Base-by-base conservation (phyloP, 805 yeast genomes). In the Metschnikowia kunwiensis region DNA sequence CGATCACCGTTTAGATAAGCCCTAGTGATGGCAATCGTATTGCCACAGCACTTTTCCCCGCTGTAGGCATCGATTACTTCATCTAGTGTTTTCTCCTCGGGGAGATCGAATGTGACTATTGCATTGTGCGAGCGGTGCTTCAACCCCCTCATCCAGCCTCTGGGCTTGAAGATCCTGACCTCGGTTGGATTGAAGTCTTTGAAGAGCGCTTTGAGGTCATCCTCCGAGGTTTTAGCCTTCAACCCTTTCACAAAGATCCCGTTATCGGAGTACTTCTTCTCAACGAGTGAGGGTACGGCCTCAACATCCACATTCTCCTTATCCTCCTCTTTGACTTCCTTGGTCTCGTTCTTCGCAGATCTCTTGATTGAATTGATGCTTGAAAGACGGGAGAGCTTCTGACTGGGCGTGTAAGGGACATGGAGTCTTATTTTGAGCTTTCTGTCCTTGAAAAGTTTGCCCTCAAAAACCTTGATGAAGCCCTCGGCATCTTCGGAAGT, bases 101-200 rank as follows among this genome's bases (percentile, higher is more conserved):
- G 38, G 21, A 45, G 35, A 11, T 66, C 63, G 39, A 74, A 58
- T 31, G 68, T 74, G 33, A 68, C 73, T 60, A 72, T 70, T 34
- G 85, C 86, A 34, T 74, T 70, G 10, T 70, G 68, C 34, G 58
- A 48, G 28, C 61, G 61, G 30, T 61, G 64, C 20, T 57, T 58
- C 42, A 65, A 57, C 20, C 51, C 49, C 27, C 52, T 49, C 36
- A 47, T 49, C 25, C 52, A 47, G 30, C 60, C 61, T 33, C 47
- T 50, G 25, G 64, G 64, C 48, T 66, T 70, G 50, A 67, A 72
- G 27, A 77, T 63, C 53, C 67, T 70, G 25, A 76, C 66, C 27
- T 68, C 74, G 23, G 61, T 60, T 8, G 81, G 78, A 9, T 54
- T 53, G 51, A 57, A 77, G 0, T 60, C 72, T 14, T 59, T 30